Conservation (phyloP, 805 yeast genomes). For the Kockiozyma suomiensis region DNA sequence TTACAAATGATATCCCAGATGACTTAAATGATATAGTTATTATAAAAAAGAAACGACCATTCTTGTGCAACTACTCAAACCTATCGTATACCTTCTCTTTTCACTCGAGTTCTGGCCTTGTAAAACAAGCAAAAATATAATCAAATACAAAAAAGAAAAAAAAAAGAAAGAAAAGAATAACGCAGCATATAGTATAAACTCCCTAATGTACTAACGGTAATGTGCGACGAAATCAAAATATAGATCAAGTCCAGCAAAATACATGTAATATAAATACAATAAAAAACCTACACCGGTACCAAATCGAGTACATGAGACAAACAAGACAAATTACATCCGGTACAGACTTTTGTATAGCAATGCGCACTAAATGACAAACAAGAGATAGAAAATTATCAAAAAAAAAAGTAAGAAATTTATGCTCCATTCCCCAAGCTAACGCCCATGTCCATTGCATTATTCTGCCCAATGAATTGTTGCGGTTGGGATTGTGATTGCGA, state of each 20-base stretch:
- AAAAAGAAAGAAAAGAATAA: not conserved
- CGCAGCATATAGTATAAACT: not conserved
- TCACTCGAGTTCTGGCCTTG: not conserved
- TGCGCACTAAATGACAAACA: not conserved
- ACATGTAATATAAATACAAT: slow-evolving; percentile 2
- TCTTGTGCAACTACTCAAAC: not conserved
- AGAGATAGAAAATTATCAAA: not conserved
- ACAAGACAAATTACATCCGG: slow-evolving; percentile 3
- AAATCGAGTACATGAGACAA: slow-evolving; percentile 1
- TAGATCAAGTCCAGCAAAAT: not conserved
- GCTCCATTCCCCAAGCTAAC: slow-evolving; percentile 19
- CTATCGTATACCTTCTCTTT: slow-evolving; percentile 7
- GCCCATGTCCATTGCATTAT: slow-evolving; percentile 17
- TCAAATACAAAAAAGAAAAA: not conserved
- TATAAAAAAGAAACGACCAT: not conserved
- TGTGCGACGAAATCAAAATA: not conserved
- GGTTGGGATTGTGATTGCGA: slow-evolving; percentile 6
- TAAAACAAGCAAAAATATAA: not conserved
- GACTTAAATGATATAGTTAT: slow-evolving; percentile 7
- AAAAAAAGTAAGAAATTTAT: slow-evolving; percentile 4
- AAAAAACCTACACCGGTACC: slow-evolving; percentile 8
- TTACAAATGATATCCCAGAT: not conserved
- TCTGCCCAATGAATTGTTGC: slow-evolving; percentile 2
- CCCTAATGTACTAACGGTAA: slow-evolving; percentile 4
- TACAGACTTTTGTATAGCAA: slow-evolving; percentile 1